Percentiles rank a stretch among this genome's conserved stretches.
Conservation (phyloP, 345 rosid genomes). For the rapeseed (Brassica napus) region DNA sequence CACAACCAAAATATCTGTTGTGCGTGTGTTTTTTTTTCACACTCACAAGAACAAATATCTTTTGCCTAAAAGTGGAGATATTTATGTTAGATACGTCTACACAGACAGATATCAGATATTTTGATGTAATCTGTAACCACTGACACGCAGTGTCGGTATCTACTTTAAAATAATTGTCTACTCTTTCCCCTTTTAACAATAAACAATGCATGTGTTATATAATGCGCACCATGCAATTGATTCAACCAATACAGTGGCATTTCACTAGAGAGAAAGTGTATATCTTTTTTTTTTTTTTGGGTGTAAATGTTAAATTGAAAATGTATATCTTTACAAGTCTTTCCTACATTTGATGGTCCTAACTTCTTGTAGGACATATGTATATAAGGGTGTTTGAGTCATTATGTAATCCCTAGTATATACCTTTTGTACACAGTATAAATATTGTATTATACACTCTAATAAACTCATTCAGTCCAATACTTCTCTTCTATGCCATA, state of each 20-base stretch:
- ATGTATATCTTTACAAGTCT: background rate
- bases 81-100: conserved; percentile 23
- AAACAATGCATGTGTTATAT: background rate
- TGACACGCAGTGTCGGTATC: conserved; percentile 24
- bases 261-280: background rate
- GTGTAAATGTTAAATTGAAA: too few species aligned
- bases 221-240: background rate
- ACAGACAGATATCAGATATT: conserved; percentile 23
- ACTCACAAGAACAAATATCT: conserved; percentile 26
- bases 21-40: background rate
- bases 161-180: background rate
- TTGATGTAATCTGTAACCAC: conserved; percentile 18
- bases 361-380: too few species aligned
- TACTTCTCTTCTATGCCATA: background rate
- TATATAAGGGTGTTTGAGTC: too few species aligned
- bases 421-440: too few species aligned
- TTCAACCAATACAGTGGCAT: background rate
- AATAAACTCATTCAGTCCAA: too few species aligned
- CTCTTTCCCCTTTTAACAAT: conserved; percentile 2
- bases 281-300: background rate
- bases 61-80: conserved; percentile 19
- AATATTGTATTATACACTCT: too few species aligned
- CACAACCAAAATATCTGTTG: conserved; percentile 27
- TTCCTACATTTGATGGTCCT: background rate
- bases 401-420: too few species aligned